Evolutionary conservation across 768 basidiomycete species (phyloP), one percentile per base, ranked within the genome.

Genomic region (Kwoniella pini): DNA sequence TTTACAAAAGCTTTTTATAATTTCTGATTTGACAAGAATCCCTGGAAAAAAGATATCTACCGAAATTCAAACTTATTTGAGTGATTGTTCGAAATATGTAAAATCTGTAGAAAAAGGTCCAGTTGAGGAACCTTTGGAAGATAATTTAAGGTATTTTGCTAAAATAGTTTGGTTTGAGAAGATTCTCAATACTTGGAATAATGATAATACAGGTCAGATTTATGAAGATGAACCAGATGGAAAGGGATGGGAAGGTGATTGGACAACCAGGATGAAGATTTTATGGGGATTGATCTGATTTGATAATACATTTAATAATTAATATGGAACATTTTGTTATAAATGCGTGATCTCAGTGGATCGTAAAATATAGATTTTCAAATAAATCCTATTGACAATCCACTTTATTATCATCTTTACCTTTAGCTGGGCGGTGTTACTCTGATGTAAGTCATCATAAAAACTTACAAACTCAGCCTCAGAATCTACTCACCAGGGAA

Each of bases 281-380:
- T n/a, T 49, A 7, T 57, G 56, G 56, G 56, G 45, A 10, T 49
- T 57, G 22, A 28, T 49, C 22, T 57, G n/a, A n/a, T n/a, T n/a
- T n/a, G n/a, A n/a, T n/a, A n/a, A n/a, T n/a, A n/a, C n/a, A n/a
- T n/a, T n/a, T n/a, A n/a, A n/a, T n/a, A n/a, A n/a, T n/a, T n/a
- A n/a, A n/a, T n/a, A n/a, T n/a, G n/a, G n/a, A n/a, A n/a, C n/a
- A n/a, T n/a, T n/a, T n/a, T n/a, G n/a, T n/a, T n/a, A n/a, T n/a
- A n/a, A n/a, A n/a, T n/a, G n/a, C n/a, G n/a, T n/a, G n/a, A n/a
- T n/a, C n/a, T n/a, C n/a, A n/a, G n/a, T n/a, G n/a, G n/a, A n/a
- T n/a, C n/a, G n/a, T n/a, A n/a, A n/a, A n/a, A n/a, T n/a, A n/a
- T n/a, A n/a, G n/a, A n/a, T n/a, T n/a, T n/a, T n/a, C n/a, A n/a